These are phyloP conservation scores for Przewalskia tangutica DNA, from an alignment of 257 asterid species.

Conservation along the genomic window DNA sequence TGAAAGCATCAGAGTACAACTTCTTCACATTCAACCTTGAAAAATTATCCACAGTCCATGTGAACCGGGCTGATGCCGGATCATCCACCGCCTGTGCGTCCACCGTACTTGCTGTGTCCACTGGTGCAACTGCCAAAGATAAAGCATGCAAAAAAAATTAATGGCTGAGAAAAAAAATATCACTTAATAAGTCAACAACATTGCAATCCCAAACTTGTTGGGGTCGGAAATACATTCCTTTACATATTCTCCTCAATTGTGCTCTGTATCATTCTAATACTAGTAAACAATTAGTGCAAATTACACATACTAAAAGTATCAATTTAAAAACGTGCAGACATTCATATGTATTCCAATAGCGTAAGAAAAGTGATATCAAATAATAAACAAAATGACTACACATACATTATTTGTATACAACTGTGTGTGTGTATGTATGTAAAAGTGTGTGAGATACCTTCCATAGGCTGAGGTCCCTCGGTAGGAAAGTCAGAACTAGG, in stretches of 20 bases:
- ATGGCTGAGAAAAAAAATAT: not conserved
- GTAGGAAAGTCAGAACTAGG: constrained; percentile 42
- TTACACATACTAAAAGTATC: too few species aligned
- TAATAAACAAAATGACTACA: too few species aligned
- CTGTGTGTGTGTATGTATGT: not conserved
- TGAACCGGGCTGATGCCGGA: constrained; percentile 49
- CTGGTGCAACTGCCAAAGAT: constrained; percentile 28
- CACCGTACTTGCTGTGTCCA: constrained; percentile 31
- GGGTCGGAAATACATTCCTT: too few species aligned
- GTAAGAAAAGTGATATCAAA: too few species aligned
- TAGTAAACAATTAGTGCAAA: too few species aligned
- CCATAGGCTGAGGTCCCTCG: constrained; percentile 68
- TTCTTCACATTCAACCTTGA: constrained; percentile 45
- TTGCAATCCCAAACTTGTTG: too few species aligned
- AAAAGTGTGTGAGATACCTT: constrained; percentile 31
- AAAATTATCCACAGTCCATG: constrained; percentile 50
- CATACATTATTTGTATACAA: too few species aligned
- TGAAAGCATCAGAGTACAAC: constrained; percentile 42
- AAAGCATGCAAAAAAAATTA: not conserved
- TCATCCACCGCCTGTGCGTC: constrained; percentile 39
- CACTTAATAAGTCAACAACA: not conserved
- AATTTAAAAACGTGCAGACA: too few species aligned
- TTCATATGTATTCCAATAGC: too few species aligned
- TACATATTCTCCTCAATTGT: too few species aligned
- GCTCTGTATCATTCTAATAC: too few species aligned